Percentiles rank a stretch among this genome's conserved stretches.
Evolutionary conservation across 176 grass and related monocot species (phyloP).

Genomic region (Juncus effusus): DNA sequence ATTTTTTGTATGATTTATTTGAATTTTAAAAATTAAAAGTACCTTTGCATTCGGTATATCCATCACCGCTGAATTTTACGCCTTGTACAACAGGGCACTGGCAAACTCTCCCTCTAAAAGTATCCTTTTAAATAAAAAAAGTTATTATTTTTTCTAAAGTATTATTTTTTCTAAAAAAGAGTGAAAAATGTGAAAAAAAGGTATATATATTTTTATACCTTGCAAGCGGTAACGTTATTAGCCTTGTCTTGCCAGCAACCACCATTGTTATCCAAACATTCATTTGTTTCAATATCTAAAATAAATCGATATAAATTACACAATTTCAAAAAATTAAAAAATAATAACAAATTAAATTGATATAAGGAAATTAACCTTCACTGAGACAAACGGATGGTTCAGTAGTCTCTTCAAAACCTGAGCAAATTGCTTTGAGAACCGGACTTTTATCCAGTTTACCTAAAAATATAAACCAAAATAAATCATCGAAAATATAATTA

Average conservation of each 20-base stretch:
- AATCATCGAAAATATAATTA: background rate
- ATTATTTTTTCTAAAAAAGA: conserved; percentile 5
- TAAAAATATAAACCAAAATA: conserved; percentile 43
- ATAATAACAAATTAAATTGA: conserved; percentile 30
- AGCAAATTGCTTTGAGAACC: conserved; percentile 82
- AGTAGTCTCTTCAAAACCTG: conserved; percentile 89
- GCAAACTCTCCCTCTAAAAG: conserved; percentile 88
- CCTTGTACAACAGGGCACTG: conserved; percentile 76
- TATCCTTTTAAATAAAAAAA: conserved; percentile 50
- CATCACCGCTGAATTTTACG: conserved; percentile 83
- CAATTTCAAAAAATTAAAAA: conserved; percentile 7
- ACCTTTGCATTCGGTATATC: conserved; percentile 90
- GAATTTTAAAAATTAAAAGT: conserved; percentile 2
- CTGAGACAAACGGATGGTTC: conserved; percentile 79
- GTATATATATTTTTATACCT: conserved; percentile 38
- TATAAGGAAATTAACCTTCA: conserved; percentile 42
- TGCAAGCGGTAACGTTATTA: conserved; percentile 79
- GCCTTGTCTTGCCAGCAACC: conserved; percentile 72
- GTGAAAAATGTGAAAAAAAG: background rate
- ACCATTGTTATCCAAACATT: conserved; percentile 91
- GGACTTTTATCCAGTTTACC: conserved; percentile 86
- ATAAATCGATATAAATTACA: conserved; percentile 13
- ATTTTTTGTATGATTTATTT: background rate
- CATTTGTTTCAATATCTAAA: conserved; percentile 87
- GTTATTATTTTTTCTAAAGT: conserved; percentile 13